These are phyloP conservation scores for Neurospora discreta DNA, from an alignment of 495 filamentous ascomycete genomes.

Conservation along the genomic window DNA sequence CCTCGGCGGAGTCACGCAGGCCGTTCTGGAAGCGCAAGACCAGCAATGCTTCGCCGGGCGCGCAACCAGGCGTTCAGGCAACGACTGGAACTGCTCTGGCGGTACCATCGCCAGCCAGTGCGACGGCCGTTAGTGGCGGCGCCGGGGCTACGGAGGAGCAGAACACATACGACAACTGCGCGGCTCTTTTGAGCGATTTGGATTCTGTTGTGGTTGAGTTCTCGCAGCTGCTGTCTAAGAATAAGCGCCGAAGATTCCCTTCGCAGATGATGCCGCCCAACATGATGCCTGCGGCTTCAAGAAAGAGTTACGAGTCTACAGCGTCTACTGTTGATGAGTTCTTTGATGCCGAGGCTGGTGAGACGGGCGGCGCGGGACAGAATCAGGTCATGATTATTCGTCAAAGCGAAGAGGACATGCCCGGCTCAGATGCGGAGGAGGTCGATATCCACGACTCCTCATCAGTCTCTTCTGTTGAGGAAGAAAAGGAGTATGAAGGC, in stretches of 20 bases:
- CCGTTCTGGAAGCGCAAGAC: conserved; percentile 90
- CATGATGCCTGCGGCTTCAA: conserved; percentile 36
- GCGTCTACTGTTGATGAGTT: conserved; percentile 72
- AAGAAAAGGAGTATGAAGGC: conserved; percentile 32
- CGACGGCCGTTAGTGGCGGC: conserved; percentile 25
- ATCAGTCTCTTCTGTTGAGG: conserved; percentile 50
- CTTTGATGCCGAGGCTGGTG: conserved; percentile 79
- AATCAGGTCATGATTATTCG: conserved; percentile 60
- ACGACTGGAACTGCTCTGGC: conserved; percentile 45
- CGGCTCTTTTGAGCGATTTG: conserved; percentile 68
- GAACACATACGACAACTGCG: conserved; percentile 64
- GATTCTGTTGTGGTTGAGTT: conserved; percentile 77
- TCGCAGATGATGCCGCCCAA: conserved; percentile 12
- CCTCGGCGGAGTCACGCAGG: conserved; percentile 30
- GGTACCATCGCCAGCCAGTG: conserved; percentile 40
- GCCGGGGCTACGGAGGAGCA: conserved; percentile 38
- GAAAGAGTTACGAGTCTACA: conserved; percentile 64
- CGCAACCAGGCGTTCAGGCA: conserved; percentile 25
- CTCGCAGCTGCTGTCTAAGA: conserved; percentile 59
- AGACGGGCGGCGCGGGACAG: conserved; percentile 34
- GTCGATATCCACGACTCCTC: conserved; percentile 46
- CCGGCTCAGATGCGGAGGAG: conserved; percentile 44
- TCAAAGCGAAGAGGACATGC: conserved; percentile 47
- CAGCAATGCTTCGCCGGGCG: conserved; percentile 34
- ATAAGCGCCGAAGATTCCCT: conserved; percentile 62